Conservation (phyloP, 495 filamentous ascomycete genomes). For the Neurospora sp. region DNA sequence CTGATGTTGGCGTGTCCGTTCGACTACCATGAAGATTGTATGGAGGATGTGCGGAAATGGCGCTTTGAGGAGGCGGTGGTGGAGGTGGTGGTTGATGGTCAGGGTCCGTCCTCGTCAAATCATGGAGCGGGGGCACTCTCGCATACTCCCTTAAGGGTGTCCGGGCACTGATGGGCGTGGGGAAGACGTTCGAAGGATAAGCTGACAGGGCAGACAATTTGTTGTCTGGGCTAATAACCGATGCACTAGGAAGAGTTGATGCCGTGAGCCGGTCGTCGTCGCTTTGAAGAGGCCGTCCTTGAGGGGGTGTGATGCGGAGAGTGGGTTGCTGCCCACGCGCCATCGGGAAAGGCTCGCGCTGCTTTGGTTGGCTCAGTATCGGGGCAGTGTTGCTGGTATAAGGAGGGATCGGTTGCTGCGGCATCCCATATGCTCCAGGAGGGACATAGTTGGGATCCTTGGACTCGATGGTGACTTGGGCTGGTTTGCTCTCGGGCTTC, state of each 20-base stretch:
- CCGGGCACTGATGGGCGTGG: conserved; percentile 45
- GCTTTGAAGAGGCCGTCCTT: conserved; percentile 35
- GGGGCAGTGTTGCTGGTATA: conserved; percentile 17
- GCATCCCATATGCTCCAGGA: conserved; percentile 50
- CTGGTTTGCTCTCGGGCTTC: conserved; percentile 46
- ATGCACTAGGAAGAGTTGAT: conserved; percentile 41
- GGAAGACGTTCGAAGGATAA: conserved; percentile 38
- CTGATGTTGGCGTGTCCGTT: conserved; percentile 30
- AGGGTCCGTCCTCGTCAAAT: conserved; percentile 39
- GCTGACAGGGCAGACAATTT: conserved; percentile 42
- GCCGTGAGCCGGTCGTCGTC: conserved; percentile 41
- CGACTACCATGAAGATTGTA: conserved; percentile 34
- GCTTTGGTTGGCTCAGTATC: conserved; percentile 19
- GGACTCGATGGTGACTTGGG: conserved; percentile 72
- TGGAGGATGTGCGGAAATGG: conserved; percentile 15
- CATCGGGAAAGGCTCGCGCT: conserved; percentile 39
- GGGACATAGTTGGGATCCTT: conserved; percentile 58
- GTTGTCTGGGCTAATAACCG: conserved; percentile 43
- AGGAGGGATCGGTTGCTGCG: conserved; percentile 20
- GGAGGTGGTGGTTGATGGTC: conserved; percentile 20
- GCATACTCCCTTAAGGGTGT: conserved; percentile 39
- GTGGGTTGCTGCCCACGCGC: conserved; percentile 40
- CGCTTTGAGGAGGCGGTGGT: conserved; percentile 15
- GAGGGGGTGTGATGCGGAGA: conserved; percentile 46
- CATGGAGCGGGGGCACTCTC: conserved; percentile 45